Evolutionary conservation across 2,329 filamentous ascomycete species (phyloP).

Genomic region (Phialemoniopsis sp.): DNA sequence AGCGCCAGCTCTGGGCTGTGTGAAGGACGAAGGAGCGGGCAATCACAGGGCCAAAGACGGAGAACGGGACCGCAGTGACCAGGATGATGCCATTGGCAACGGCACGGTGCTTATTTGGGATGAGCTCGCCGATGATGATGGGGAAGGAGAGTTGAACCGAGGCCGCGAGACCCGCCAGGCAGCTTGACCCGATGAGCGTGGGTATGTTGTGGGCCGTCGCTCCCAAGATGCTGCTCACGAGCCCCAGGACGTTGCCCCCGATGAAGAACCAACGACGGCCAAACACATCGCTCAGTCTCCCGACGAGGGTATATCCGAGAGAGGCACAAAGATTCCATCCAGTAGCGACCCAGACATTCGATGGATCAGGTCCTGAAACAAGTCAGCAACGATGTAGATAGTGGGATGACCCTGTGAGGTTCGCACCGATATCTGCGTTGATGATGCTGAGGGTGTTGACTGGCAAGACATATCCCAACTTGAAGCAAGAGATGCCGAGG

Average conservation of each 20-base stretch:
- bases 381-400: background rate
- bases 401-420: background rate
- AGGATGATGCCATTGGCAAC: conserved; percentile 29
- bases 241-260: conserved; percentile 18
- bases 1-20: conserved; percentile 38
- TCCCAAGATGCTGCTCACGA: conserved; percentile 28
- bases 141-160: conserved; percentile 33
- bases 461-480: too few relatives aligned
- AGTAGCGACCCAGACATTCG: conserved; percentile 28
- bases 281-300: conserved; percentile 33
- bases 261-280: conserved; percentile 33
- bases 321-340: too few relatives aligned
- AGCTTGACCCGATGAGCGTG: conserved; percentile 27
- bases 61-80: conserved; percentile 30
- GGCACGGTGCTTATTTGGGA: conserved; percentile 32
- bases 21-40: conserved; percentile 34
- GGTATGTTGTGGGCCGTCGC: conserved; percentile 23
- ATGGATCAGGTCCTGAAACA: conserved; percentile 23
- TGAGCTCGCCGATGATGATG: conserved; percentile 32
- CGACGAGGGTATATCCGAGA: too few relatives aligned
- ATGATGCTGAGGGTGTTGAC: too few relatives aligned
- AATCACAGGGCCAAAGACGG: conserved; percentile 38
- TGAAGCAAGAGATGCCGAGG: too few relatives aligned
- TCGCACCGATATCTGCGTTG: conserved; percentile 6
- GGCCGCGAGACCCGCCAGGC: conserved; percentile 28